Conservation (phyloP, 208 protist genomes). For the Trypanosoma lewisi region DNA sequence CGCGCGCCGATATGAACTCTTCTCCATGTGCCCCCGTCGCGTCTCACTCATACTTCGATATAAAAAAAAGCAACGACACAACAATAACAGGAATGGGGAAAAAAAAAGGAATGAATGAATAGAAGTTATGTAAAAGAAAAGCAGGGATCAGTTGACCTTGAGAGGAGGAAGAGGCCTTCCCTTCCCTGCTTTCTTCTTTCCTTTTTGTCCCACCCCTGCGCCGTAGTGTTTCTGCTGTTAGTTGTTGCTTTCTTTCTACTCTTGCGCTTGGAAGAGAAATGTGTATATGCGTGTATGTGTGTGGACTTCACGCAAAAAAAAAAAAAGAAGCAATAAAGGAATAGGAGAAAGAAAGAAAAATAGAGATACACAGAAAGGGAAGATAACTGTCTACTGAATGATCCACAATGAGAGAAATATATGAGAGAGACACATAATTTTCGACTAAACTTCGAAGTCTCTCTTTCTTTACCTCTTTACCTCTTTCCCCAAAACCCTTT, state of each 20-base stretch:
- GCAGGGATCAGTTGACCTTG: not conserved
- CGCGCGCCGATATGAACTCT: not conserved
- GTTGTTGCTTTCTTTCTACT: not conserved
- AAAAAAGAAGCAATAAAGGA: not conserved
- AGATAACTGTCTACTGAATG: not conserved
- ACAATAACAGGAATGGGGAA: not conserved
- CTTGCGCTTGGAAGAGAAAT: not conserved
- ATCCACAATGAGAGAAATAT: not conserved
- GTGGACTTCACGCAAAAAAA: no score
- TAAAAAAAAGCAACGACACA: no score
- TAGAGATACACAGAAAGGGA: not conserved
- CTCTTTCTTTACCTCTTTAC: conserved; percentile 19
- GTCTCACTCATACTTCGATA: not conserved
- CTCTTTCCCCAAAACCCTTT: no score
- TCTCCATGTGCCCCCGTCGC: not conserved
- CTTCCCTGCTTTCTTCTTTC: not conserved
- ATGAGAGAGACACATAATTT: not conserved
- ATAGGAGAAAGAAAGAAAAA: not conserved
- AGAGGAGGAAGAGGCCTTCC: not conserved
- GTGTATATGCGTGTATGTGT: no score
- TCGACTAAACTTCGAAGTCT: not conserved
- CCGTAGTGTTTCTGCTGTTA: no score
- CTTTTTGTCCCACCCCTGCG: not conserved
- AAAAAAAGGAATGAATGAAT: no score
- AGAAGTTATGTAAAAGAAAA: no score